phyloP scores from a whole-genome alignment of 306 rosid species.

The Citrullus mucosospermus region DNA sequence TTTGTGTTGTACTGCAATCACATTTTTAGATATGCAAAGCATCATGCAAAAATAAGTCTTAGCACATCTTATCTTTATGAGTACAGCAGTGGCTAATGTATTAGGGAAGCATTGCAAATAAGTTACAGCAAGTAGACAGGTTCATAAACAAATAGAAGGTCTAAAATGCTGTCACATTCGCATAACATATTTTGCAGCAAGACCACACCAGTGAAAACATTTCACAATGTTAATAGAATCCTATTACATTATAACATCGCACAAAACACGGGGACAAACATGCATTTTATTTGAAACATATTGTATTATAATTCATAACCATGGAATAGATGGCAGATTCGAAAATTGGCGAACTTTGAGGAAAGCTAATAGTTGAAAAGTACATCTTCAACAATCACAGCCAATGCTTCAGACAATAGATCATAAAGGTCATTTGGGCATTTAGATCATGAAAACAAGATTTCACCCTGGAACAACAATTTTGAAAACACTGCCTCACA shows the following conservation, averaged over 20 bases:
- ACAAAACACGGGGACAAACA: neutral
- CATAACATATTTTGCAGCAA: neutral
- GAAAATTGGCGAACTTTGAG: neutral
- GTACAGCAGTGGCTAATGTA: neutral
- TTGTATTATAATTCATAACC: neutral
- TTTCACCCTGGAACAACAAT: neutral
- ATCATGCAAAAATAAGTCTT: neutral
- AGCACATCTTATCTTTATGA: neutral
- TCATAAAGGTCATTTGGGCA: neutral
- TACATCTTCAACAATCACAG: neutral
- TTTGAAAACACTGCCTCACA: neutral
- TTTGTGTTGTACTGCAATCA: constrained; percentile 79
- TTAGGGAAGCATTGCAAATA: neutral
- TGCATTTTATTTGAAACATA: neutral
- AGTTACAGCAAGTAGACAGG: neutral
- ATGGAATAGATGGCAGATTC: neutral
- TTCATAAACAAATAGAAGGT: neutral
- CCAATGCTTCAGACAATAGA: neutral
- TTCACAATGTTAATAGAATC: neutral
- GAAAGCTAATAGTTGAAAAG: neutral
- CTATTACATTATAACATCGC: neutral
- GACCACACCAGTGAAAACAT: neutral
- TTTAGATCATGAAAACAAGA: neutral
- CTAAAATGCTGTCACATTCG: neutral
- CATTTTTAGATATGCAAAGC: constrained; percentile 11